These are phyloP conservation scores for Coprinopsis sp. DNA, from an alignment of 768 basidiomycete genomes.

Conservation along the genomic window DNA sequence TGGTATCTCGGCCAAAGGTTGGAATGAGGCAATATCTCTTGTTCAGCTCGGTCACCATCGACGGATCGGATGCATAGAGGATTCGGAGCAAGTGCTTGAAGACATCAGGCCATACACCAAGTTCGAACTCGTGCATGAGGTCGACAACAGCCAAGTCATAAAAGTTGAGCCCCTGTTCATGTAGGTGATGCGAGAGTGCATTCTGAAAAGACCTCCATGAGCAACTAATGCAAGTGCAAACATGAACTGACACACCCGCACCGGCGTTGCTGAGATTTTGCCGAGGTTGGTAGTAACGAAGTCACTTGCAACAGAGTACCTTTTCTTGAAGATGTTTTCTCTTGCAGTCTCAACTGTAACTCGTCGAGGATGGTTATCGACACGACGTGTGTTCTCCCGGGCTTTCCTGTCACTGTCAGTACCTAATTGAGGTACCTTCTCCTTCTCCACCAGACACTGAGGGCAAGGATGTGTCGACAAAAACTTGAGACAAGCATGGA, in stretches of 20 bases:
- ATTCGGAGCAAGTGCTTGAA: conserved; percentile 32
- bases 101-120: conserved; percentile 32
- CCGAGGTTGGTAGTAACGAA: too few species aligned
- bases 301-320: too few species aligned
- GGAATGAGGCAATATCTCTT: conserved; percentile 13
- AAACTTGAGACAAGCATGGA: too few species aligned
- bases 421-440: conserved; percentile 25
- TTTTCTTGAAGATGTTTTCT: too few species aligned
- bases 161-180: too few species aligned
- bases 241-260: too few species aligned
- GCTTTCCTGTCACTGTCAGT: neutral
- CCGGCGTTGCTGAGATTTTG: too few species aligned
- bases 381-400: neutral
- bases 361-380: neutral
- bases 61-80: conserved; percentile 16
- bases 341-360: neutral
- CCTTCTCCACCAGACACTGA: conserved; percentile 26
- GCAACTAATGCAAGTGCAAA: too few species aligned
- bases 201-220: too few species aligned
- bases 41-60: conserved; percentile 19
- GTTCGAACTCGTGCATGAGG: conserved; percentile 34
- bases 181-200: too few species aligned
- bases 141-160: conserved; percentile 28
- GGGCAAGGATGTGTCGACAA: too few species aligned
- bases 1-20: conserved; percentile 17